Percentiles rank a stretch among this genome's conserved stretches.
Conservation (phyloP, 2,329 filamentous ascomycete species). For the Hypoxylon sp. region DNA sequence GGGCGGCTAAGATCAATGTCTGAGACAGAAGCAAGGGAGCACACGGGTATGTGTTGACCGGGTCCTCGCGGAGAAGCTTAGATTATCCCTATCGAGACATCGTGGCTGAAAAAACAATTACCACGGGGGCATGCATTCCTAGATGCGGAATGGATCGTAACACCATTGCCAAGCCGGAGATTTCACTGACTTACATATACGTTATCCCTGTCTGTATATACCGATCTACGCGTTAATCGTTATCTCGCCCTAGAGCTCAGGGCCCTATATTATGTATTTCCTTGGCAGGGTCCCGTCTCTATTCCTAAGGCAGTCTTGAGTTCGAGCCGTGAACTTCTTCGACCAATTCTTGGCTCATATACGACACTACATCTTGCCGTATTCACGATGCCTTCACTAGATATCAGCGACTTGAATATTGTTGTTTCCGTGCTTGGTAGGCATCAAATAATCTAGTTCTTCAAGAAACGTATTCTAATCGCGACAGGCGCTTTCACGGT, state of each 20-base stretch:
- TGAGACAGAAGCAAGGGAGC: slow-evolving; percentile 26
- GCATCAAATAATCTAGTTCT: slow-evolving; percentile 19
- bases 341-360: slow-evolving; percentile 11
- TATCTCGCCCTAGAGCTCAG: slow-evolving; percentile 28
- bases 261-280: slow-evolving; percentile 37
- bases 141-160: slow-evolving; percentile 39
- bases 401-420: slow-evolving; percentile 68
- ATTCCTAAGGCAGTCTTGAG: slow-evolving; percentile 3
- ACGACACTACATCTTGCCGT: slow-evolving; percentile 1
- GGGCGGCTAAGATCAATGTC: slow-evolving; percentile 38
- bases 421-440: slow-evolving; percentile 63
- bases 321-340: slow-evolving; percentile 7
- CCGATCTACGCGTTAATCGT: slow-evolving; percentile 37
- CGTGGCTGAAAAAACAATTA: slow-evolving; percentile 25
- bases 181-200: slow-evolving; percentile 48
- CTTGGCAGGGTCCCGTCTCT: slow-evolving; percentile 40
- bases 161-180: slow-evolving; percentile 46
- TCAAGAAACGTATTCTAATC: slow-evolving; percentile 26
- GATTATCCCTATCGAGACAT: slow-evolving; percentile 30
- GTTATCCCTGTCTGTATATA: slow-evolving; percentile 33
- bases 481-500: slow-evolving; percentile 62
- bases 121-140: slow-evolving; percentile 37
- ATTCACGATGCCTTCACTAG: slow-evolving; percentile 62
- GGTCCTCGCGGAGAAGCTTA: slow-evolving; percentile 38
- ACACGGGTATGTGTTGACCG: slow-evolving; percentile 30